A percentile compares a stretch with the other conserved stretches of the same genome.
These are phyloP conservation scores for Blastomyces percursus DNA, from an alignment of 2,329 filamentous ascomycete genomes.

Conservation along the genomic window DNA sequence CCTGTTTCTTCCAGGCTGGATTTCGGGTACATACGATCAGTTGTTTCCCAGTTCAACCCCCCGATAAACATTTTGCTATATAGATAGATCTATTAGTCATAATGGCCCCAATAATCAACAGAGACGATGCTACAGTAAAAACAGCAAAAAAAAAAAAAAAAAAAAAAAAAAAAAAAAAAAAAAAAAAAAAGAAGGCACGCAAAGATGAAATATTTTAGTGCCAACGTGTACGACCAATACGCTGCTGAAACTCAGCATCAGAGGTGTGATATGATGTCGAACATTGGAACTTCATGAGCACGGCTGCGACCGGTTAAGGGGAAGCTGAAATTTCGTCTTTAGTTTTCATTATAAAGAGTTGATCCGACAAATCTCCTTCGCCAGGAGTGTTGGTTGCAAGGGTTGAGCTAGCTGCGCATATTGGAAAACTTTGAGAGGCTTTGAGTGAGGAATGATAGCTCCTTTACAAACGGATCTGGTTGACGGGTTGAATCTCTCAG, in stretches of 20 bases:
- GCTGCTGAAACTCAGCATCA: background rate
- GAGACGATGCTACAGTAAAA: conserved; percentile 2
- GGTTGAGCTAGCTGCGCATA: background rate
- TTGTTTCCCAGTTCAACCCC: conserved; percentile 97
- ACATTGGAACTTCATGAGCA: background rate
- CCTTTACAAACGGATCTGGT: conserved; percentile 7
- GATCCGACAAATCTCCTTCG: background rate
- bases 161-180: conserved; percentile 4
- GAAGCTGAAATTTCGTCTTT: background rate
- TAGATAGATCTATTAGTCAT: conserved; percentile 26
- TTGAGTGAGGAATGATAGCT: conserved; percentile 3
- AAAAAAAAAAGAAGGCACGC: conserved; percentile 8
- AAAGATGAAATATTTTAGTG: background rate
- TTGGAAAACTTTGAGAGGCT: background rate
- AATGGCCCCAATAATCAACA: background rate
- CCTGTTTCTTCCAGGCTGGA: conserved; percentile 4
- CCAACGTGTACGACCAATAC: background rate
- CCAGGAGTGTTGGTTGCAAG: background rate
- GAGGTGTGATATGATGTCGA: background rate
- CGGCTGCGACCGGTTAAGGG: background rate
- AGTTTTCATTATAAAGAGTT: conserved; percentile 1
- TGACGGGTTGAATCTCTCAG: background rate
- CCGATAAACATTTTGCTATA: conserved; percentile 99
- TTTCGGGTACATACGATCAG: conserved; percentile 62
- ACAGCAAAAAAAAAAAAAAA: conserved; percentile 2